Percentiles rank a stretch among this genome's conserved stretches.
These are phyloP conservation scores for Leccinum truebloodii DNA, from an alignment of 768 basidiomycete species.

Conservation along the genomic window DNA sequence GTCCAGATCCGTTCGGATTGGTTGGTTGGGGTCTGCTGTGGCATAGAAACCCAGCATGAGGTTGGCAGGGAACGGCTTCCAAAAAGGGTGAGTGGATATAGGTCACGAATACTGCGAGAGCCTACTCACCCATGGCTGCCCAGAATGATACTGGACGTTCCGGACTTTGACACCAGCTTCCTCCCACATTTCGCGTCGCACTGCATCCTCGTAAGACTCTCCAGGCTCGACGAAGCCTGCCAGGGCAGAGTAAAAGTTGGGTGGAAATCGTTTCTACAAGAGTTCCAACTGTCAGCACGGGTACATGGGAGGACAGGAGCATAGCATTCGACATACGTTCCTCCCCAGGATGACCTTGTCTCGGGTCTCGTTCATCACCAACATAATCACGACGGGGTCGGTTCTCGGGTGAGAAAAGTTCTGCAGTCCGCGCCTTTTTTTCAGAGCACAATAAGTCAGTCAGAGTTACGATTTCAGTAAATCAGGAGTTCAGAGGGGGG, in stretches of 20 bases:
- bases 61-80: conserved; percentile 85
- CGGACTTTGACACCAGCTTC: conserved; percentile 91
- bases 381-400: conserved; percentile 91
- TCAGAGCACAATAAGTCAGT: conserved; percentile 5
- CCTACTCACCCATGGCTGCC: conserved; percentile 78
- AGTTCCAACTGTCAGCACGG: conserved; percentile 1
- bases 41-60: conserved; percentile 92
- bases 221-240: conserved; percentile 96
- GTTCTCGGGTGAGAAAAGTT: conserved; percentile 85
- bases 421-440: conserved; percentile 72
- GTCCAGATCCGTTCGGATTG: conserved; percentile 84
- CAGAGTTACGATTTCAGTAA: conserved; percentile 7
- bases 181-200: conserved; percentile 91
- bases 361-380: conserved; percentile 74
- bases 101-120: not conserved
- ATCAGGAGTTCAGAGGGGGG: not conserved
- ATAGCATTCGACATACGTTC: conserved; percentile 52
- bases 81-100: not conserved
- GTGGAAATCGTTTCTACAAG: conserved; percentile 61
- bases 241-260: conserved; percentile 81
- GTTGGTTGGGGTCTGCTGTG: conserved; percentile 67
- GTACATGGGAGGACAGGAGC: not conserved
- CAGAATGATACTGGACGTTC: conserved; percentile 82
- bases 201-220: conserved; percentile 93
- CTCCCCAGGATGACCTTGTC: conserved; percentile 87